These are phyloP conservation scores for Cyamopsis tetragonoloba DNA, from an alignment of 306 rosid genomes.

Conservation along the genomic window DNA sequence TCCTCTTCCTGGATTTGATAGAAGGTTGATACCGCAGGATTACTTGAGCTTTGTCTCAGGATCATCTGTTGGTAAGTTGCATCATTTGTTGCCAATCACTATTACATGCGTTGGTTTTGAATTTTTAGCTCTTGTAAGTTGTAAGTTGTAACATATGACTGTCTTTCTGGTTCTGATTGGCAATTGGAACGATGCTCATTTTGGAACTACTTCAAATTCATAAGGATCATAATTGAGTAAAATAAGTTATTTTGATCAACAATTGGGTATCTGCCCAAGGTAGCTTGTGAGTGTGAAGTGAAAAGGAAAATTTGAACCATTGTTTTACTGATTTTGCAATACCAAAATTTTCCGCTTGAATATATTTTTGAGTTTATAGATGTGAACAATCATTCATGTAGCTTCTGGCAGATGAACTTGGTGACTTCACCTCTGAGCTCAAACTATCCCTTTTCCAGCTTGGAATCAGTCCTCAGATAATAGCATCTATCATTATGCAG, in stretches of 20 bases:
- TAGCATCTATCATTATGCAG: conserved; percentile 97
- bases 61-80: conserved; percentile 73
- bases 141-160: background rate
- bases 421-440: conserved; percentile 78
- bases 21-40: conserved; percentile 92
- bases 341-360: conserved; percentile 1
- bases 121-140: background rate
- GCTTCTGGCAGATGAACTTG: conserved; percentile 91
- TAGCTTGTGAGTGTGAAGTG: conserved; percentile 17
- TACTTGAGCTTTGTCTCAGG: conserved; percentile 92
- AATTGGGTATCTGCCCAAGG: conserved; percentile 7
- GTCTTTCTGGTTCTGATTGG: background rate
- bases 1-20: conserved; percentile 95
- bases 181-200: background rate
- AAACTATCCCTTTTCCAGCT: conserved; percentile 96
- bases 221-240: background rate
- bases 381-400: conserved; percentile 35
- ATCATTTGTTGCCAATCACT: background rate
- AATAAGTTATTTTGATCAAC: background rate
- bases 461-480: conserved; percentile 96
- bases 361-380: conserved; percentile 29
- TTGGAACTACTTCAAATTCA: background rate
- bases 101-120: background rate
- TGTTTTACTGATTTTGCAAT: background rate
- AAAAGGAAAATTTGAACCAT: conserved; percentile 1